Evolutionary conservation across 1,284 basidiomycete genomes (phyloP).

Genomic region (Coniferiporia sulphurascens): DNA sequence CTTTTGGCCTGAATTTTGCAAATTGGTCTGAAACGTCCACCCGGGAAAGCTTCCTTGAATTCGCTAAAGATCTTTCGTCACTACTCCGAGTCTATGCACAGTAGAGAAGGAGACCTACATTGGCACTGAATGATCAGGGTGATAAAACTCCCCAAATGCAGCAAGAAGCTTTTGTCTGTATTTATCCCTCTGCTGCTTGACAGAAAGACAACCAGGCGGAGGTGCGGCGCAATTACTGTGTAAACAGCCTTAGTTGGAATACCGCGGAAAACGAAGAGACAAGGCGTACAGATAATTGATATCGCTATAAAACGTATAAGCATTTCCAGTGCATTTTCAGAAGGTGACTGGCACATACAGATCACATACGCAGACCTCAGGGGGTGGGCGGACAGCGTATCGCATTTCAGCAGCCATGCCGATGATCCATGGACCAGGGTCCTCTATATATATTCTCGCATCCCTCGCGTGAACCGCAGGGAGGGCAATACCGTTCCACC

Average conservation of each 20-base stretch:
- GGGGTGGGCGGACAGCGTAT: constrained; percentile 66
- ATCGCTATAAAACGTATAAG: constrained; percentile 47
- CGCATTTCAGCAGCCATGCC: constrained; percentile 85
- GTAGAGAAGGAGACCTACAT: constrained; percentile 41
- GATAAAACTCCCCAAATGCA: constrained; percentile 81
- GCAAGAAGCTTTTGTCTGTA: constrained; percentile 71
- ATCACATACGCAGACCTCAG: constrained; percentile 89
- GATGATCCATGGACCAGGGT: constrained; percentile 90
- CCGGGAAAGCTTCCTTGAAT: constrained; percentile 94
- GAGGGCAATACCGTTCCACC: constrained; percentile 88
- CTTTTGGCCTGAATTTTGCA: constrained; percentile 83
- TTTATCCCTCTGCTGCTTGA: constrained; percentile 80
- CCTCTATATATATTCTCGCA: constrained; percentile 84
- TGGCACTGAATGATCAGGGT: constrained; percentile 77
- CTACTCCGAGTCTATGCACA: constrained; percentile 3
- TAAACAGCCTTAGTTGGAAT: constrained; percentile 17
- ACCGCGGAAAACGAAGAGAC: background rate
- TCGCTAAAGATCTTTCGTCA: constrained; percentile 45
- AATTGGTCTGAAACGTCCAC: constrained; percentile 77
- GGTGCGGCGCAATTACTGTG: constrained; percentile 69
- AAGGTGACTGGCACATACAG: constrained; percentile 50
- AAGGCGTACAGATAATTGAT: constrained; percentile 79
- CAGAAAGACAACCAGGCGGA: constrained; percentile 75
- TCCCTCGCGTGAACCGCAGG: constrained; percentile 86
- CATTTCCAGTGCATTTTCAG: constrained; percentile 1